These are phyloP conservation scores for Aspergillus conjunctus DNA, from an alignment of 495 filamentous ascomycete genomes.

Conservation along the genomic window DNA sequence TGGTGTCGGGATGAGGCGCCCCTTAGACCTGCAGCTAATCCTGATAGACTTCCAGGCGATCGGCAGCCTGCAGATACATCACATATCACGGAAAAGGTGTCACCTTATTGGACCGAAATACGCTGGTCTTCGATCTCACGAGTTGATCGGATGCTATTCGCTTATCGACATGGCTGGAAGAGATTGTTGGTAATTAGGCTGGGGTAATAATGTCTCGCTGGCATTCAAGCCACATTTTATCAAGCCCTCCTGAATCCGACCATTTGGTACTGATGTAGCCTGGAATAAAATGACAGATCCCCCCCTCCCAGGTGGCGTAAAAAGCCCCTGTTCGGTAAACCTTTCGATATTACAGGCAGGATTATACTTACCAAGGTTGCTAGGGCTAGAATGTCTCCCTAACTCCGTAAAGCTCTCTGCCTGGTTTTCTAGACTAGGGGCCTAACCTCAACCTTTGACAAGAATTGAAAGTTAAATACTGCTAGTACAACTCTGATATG, in stretches of 20 bases:
- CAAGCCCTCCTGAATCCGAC: neutral
- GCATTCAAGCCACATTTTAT: too few relatives aligned
- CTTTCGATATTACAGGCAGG: too few relatives aligned
- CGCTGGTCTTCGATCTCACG: neutral
- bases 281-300: neutral
- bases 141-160: neutral
- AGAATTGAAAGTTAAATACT: too few relatives aligned
- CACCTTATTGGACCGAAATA: neutral
- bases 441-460: neutral
- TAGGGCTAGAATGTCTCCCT: too few relatives aligned
- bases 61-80: neutral
- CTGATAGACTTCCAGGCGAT: neutral
- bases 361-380: too few relatives aligned
- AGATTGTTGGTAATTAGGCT: too few relatives aligned
- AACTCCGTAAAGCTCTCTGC: too few relatives aligned
- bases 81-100: neutral
- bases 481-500: too few relatives aligned
- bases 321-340: too few relatives aligned
- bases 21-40: neutral
- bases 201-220: too few relatives aligned
- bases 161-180: neutral
- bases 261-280: neutral
- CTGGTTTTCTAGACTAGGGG: neutral
- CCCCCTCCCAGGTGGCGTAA: too few relatives aligned
- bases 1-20: neutral